A percentile compares a stretch with the other conserved stretches of the same genome.
Evolutionary conservation across 2,329 filamentous ascomycete genomes (phyloP).

Genomic region (Dryadomyces quercivorus): DNA sequence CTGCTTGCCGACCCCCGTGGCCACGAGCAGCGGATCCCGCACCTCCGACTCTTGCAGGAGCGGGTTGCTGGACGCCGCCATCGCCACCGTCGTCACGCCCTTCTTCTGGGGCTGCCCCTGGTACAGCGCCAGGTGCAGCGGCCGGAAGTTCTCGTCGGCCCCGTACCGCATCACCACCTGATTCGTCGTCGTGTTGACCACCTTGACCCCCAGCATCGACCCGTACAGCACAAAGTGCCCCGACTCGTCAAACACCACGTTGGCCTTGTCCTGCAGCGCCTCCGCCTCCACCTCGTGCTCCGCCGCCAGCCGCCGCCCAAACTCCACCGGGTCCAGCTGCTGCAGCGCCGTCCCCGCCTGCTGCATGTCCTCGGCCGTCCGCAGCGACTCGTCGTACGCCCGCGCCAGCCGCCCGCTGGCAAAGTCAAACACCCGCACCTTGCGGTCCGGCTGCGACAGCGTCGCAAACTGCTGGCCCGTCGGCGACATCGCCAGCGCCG

Average conservation of each 20-base stretch:
- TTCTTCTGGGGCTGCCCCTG: conserved; percentile 95
- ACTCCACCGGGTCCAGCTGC: conserved; percentile 81
- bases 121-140: conserved; percentile 75
- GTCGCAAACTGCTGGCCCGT: conserved; percentile 77
- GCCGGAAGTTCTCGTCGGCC: conserved; percentile 76
- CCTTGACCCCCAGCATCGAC: conserved; percentile 83
- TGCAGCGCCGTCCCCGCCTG: conserved; percentile 76
- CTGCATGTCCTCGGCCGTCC: conserved; percentile 87
- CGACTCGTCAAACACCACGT: conserved; percentile 91
- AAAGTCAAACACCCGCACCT: conserved; percentile 90
- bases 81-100: conserved; percentile 82
- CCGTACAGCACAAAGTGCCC: conserved; percentile 92
- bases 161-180: conserved; percentile 83
- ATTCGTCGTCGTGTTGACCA: conserved; percentile 92
- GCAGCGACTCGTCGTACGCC: conserved; percentile 88
- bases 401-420: conserved; percentile 75
- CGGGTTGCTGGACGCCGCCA: conserved; percentile 92
- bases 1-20: conserved; percentile 73
- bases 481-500: conserved; percentile 74
- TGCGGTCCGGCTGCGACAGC: conserved; percentile 85
- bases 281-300: conserved; percentile 76
- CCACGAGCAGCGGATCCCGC: conserved; percentile 77
- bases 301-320: conserved; percentile 73
- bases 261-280: conserved; percentile 55
- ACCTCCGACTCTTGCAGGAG: conserved; percentile 84